A percentile compares a stretch with the other conserved stretches of the same genome.
phyloP scores from a whole-genome alignment of 257 asterid species.

The Haberlea rhodopensis region DNA sequence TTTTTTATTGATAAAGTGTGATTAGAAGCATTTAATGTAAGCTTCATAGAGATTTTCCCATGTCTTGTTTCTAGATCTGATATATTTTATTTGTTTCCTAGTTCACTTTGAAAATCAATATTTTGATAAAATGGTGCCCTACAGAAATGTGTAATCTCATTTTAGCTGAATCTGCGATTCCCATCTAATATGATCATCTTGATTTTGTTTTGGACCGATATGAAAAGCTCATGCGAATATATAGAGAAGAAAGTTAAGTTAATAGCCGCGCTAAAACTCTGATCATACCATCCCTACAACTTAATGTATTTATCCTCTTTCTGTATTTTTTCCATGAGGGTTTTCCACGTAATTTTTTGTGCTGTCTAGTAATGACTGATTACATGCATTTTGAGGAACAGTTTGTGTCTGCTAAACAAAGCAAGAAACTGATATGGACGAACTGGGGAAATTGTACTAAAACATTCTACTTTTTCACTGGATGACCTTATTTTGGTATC shows the following conservation, averaged over 20 bases:
- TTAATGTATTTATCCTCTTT: neutral
- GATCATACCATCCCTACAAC: no score
- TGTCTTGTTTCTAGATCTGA: neutral
- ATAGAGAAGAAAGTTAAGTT: neutral
- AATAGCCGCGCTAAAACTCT: neutral
- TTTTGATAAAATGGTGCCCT: neutral
- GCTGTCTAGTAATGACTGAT: neutral
- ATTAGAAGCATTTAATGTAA: no score
- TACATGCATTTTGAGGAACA: neutral
- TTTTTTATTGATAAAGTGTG: neutral
- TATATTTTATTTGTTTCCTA: neutral
- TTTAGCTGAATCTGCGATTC: neutral
- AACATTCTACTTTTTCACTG: no score
- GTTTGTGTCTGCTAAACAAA: neutral
- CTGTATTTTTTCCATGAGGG: neutral
- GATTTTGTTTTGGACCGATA: neutral
- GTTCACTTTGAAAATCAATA: neutral
- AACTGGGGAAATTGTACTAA: no score
- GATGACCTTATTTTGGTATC: no score
- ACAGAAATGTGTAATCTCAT: neutral
- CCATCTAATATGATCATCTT: neutral
- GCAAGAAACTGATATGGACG: neutral
- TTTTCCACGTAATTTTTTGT: neutral
- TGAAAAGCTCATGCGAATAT: neutral
- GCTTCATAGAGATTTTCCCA: neutral